Percentiles rank a stretch among this genome's conserved stretches.
Conservation (phyloP, 768 basidiomycete genomes). For the Suillus weaverae region DNA sequence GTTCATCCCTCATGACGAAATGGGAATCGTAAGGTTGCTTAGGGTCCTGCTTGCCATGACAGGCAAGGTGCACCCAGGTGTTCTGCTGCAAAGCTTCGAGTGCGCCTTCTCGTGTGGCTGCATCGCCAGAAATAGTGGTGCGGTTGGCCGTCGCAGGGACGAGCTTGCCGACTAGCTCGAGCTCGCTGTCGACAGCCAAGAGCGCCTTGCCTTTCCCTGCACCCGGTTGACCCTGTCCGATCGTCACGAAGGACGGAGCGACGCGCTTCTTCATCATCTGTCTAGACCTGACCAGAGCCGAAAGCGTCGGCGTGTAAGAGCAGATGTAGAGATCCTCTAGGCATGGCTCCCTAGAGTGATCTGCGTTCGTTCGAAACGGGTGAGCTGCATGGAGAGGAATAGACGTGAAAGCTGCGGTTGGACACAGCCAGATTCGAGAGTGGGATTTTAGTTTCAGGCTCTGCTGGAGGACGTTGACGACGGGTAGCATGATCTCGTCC, state of each 20-base stretch:
- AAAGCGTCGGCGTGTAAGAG: not conserved
- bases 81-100: not conserved
- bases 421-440: constrained; percentile 19
- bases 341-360: not conserved
- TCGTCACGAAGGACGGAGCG: not conserved
- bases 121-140: not conserved
- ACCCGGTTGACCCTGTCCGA: not conserved
- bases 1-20: not conserved
- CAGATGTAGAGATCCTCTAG: not conserved
- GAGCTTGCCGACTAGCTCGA: not conserved
- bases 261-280: not conserved
- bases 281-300: not conserved
- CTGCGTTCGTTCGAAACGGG: not conserved
- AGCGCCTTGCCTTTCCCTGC: not conserved
- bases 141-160: not conserved
- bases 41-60: constrained; percentile 12
- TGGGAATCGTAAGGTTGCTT: not conserved
- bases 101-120: not conserved
- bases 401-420: not conserved
- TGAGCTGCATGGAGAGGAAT: constrained; percentile 7
- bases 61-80: constrained; percentile 19
- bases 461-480: not conserved
- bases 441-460: too few relatives aligned
- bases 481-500: not conserved
- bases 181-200: not conserved